phyloP scores from a whole-genome alignment of 345 rosid species.

The Moricandia moricandioides region DNA sequence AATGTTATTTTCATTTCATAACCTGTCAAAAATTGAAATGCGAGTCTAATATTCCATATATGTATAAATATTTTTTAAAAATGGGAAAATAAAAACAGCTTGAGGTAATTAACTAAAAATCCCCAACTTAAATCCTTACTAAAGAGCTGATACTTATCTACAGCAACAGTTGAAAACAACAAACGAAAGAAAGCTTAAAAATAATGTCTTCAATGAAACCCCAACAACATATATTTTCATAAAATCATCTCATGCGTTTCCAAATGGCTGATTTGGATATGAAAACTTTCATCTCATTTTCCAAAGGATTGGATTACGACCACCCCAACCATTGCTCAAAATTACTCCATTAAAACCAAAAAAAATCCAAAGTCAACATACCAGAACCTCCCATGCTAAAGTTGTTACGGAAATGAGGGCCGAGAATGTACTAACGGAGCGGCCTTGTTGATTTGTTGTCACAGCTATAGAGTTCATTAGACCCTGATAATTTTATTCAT shows the following conservation, averaged over 20 bases:
- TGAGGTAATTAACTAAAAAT: neutral
- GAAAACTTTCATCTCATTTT: slow-evolving; percentile 21
- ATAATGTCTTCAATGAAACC: slow-evolving; percentile 1
- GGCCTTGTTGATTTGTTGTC: slow-evolving; percentile 22
- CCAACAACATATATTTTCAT: neutral
- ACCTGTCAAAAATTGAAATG: too few species aligned
- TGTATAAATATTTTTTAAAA: too few species aligned
- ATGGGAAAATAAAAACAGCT: too few species aligned
- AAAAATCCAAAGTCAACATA: neutral
- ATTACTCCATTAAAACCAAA: neutral
- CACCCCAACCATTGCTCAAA: neutral
- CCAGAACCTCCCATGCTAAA: neutral
- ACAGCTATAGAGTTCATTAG: slow-evolving; percentile 52
- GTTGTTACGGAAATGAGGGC: slow-evolving; percentile 17
- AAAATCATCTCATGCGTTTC: slow-evolving; percentile 21
- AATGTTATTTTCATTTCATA: too few species aligned
- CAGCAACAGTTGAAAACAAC: neutral
- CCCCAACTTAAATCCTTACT: neutral
- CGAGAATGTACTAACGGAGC: slow-evolving; percentile 30
- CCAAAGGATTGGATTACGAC: neutral
- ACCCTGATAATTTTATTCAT: too few species aligned
- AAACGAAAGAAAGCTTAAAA: slow-evolving; percentile 21
- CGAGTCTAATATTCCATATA: too few species aligned
- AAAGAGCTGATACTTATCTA: neutral
- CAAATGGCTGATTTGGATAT: slow-evolving; percentile 29